Conservation (phyloP, 768 basidiomycete species). For the Tubosaeta sp. region DNA sequence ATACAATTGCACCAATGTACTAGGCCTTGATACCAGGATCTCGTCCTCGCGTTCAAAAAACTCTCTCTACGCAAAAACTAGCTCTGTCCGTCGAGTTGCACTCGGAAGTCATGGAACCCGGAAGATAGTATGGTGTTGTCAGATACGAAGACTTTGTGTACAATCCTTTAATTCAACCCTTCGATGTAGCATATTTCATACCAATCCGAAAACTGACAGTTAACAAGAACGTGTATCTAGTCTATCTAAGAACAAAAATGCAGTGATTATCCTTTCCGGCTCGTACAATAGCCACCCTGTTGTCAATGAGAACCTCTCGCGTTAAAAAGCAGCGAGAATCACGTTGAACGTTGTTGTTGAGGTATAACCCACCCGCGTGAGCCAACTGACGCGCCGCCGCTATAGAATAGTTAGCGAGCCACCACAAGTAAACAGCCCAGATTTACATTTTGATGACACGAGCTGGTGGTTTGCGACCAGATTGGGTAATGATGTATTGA, state of each 20-base stretch:
- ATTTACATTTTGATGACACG: conserved; percentile 60
- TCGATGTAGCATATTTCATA: conserved; percentile 10
- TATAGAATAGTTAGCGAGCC: conserved; percentile 26
- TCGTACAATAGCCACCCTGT: conserved; percentile 60
- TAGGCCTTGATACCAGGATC: conserved; percentile 18
- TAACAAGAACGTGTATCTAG: neutral
- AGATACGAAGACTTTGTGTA: neutral
- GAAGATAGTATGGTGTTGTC: neutral
- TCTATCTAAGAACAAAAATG: conserved; percentile 42
- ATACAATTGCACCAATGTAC: neutral
- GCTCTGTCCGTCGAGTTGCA: neutral
- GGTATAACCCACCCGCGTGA: conserved; percentile 61
- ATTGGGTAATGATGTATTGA: conserved; percentile 52
- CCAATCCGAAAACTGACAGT: neutral
- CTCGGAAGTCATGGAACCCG: neutral
- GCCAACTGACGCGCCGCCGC: conserved; percentile 65
- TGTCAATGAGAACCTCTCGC: conserved; percentile 50
- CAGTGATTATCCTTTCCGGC: conserved; percentile 71
- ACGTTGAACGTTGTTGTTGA: conserved; percentile 60
- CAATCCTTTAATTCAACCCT: neutral
- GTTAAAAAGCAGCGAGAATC: conserved; percentile 44
- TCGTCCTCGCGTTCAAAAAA: conserved; percentile 17
- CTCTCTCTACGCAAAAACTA: neutral
- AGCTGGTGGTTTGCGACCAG: conserved; percentile 58
- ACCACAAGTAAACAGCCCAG: neutral